A percentile compares a stretch with the other conserved stretches of the same genome.
phyloP scores from a whole-genome alignment of 805 yeast genomes.

The Teunomyces barrocoloradensis region DNA sequence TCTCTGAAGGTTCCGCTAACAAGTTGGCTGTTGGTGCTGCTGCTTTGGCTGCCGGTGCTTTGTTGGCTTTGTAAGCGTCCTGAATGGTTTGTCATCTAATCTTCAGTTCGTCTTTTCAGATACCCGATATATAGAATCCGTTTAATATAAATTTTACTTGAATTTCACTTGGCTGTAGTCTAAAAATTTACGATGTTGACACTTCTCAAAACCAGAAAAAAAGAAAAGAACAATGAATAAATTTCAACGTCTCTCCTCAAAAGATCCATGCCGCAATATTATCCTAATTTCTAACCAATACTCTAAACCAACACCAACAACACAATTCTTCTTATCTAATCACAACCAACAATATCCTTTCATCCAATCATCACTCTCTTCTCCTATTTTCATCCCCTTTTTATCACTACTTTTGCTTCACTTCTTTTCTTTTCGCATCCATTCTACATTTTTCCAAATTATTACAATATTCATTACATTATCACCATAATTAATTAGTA shows the following conservation, averaged over 20 bases:
- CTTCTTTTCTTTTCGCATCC: not conserved
- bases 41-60: constrained; percentile 22
- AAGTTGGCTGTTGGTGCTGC: constrained; percentile 16
- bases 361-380: too few relatives aligned
- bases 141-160: not conserved
- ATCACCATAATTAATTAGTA: not conserved
- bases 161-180: not conserved
- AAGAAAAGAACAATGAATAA: too few relatives aligned
- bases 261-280: too few relatives aligned
- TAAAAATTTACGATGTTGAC: too few relatives aligned
- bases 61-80: constrained; percentile 29
- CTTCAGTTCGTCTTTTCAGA: constrained; percentile 1
- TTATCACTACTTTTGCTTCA: constrained; percentile 20
- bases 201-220: too few relatives aligned
- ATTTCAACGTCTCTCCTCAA: too few relatives aligned
- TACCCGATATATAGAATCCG: not conserved
- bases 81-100: not conserved
- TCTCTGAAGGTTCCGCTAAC: constrained; percentile 26
- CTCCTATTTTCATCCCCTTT: not conserved
- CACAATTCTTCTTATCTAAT: too few relatives aligned
- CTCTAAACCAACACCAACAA: too few relatives aligned
- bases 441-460: not conserved
- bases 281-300: too few relatives aligned
- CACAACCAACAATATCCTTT: too few relatives aligned
- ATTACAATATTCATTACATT: not conserved